Evolutionary conservation across 2,329 filamentous ascomycete genomes (phyloP).

Genomic region (Akanthomyces lecanii): DNA sequence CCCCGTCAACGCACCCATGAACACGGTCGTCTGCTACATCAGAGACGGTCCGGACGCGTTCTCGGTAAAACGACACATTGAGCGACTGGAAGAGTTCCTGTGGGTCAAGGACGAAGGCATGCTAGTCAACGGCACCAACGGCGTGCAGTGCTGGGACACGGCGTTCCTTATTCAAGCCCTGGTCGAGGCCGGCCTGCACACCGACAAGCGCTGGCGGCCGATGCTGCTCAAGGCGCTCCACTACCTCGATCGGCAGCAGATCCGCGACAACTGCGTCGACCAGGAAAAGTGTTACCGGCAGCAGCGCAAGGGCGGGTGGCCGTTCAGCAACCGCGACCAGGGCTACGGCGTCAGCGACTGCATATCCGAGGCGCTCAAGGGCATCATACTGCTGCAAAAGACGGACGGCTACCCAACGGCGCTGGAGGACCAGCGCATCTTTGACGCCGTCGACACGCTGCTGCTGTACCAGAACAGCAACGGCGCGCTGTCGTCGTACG

Average conservation of each 20-base stretch:
- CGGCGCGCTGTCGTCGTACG: constrained; percentile 88
- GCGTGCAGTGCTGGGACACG: constrained; percentile 97
- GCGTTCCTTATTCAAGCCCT: constrained; percentile 82
- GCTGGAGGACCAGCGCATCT: constrained; percentile 71
- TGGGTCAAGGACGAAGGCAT: constrained; percentile 93
- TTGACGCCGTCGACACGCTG: constrained; percentile 85
- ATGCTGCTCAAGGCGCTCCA: constrained; percentile 80
- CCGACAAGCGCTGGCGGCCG: constrained; percentile 70
- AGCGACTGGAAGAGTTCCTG: constrained; percentile 78
- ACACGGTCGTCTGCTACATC: constrained; percentile 80
- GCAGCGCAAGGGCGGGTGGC: constrained; percentile 88
- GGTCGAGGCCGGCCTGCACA: constrained; percentile 72
- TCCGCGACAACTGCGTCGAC: constrained; percentile 74
- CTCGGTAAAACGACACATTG: constrained; percentile 70
- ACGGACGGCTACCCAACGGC: constrained; percentile 69
- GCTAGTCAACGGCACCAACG: constrained; percentile 93
- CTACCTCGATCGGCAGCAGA: constrained; percentile 88
- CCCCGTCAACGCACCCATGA: constrained; percentile 87
- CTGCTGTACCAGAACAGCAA: constrained; percentile 84
- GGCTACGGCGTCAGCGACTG: constrained; percentile 96
- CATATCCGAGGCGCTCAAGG: constrained; percentile 84
- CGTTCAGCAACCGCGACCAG: constrained; percentile 87
- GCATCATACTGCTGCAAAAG: constrained; percentile 78
- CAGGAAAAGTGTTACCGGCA: constrained; percentile 84
- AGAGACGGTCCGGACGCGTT: constrained; percentile 72